Conservation (phyloP, 176 grass and related monocot genomes). For the Stipa capillata region DNA sequence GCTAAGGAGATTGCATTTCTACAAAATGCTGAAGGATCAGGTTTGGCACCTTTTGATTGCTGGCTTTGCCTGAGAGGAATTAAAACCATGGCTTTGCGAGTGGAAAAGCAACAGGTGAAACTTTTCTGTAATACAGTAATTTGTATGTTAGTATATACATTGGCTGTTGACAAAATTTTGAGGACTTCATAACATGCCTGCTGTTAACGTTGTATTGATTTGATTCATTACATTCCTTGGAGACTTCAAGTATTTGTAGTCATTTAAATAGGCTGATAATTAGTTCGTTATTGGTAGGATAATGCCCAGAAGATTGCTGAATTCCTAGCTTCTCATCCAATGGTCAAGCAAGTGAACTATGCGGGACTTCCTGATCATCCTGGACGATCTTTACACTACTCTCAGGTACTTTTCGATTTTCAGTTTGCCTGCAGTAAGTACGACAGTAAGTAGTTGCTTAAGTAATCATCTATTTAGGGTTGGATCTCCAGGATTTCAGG, state of each 20-base stretch:
- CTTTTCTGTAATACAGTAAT: background rate
- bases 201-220: background rate
- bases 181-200: background rate
- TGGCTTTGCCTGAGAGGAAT: conserved; percentile 89
- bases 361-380: conserved; percentile 81
- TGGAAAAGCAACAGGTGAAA: conserved; percentile 86
- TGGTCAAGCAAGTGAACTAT: conserved; percentile 80
- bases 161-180: background rate
- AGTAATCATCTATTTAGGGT: background rate
- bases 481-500: background rate
- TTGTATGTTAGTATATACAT: background rate
- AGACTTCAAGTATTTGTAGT: background rate
- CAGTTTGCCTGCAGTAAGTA: background rate
- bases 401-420: conserved; percentile 41
- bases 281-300: conserved; percentile 39
- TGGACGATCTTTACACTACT: conserved; percentile 72
- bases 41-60: conserved; percentile 85
- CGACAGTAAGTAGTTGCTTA: background rate
- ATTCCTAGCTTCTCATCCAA: conserved; percentile 83
- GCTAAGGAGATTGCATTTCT: conserved; percentile 87
- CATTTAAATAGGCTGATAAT: background rate
- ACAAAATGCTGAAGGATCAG: conserved; percentile 92
- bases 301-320: conserved; percentile 99
- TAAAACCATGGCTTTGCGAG: conserved; percentile 89
- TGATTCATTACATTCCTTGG: background rate